Percentiles rank a stretch among this genome's conserved stretches.
Conservation (phyloP, 768 basidiomycete genomes). For the Aureoboletus auriporus region DNA sequence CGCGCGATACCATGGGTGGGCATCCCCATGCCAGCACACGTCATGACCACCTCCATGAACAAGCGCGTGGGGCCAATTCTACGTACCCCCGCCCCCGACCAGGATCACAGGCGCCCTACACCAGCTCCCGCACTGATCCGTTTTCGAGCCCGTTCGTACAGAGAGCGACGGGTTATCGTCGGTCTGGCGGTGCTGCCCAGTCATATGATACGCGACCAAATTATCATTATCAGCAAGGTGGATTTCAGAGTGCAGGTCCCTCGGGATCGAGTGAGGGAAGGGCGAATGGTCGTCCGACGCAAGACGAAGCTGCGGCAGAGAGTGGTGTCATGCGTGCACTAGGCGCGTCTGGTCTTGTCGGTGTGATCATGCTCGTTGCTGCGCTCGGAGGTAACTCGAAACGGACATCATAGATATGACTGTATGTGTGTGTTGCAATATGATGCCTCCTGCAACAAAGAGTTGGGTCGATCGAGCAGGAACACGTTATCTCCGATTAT, state of each 20-base stretch:
- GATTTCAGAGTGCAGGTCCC: conserved; percentile 3
- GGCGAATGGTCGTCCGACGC: conserved; percentile 10
- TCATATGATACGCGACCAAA: neutral
- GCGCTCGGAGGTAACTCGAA: conserved; percentile 14
- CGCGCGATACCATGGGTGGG: conserved; percentile 10
- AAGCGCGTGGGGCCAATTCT: neutral
- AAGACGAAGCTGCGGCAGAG: conserved; percentile 22
- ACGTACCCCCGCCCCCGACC: conserved; percentile 1
- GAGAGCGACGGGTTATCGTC: conserved; percentile 22
- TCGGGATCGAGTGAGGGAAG: conserved; percentile 2
- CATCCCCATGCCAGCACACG: conserved; percentile 5
- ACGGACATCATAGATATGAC: conserved; percentile 9
- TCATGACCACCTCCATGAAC: conserved; percentile 10
- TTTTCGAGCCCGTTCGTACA: conserved; percentile 26
- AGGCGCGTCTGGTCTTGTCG: conserved; percentile 25
- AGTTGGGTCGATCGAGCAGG: too few relatives aligned
- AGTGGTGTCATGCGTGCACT: conserved; percentile 23
- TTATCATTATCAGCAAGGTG: neutral
- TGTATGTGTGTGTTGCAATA: neutral
- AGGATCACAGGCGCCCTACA: conserved; percentile 1
- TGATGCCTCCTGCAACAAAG: too few relatives aligned
- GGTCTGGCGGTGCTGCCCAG: neutral
- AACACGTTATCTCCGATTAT: too few relatives aligned
- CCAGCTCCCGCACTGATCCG: conserved; percentile 14
- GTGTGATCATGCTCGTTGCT: conserved; percentile 24